Percentiles rank a stretch among this genome's conserved stretches.
phyloP scores from a whole-genome alignment of 2,329 filamentous ascomycete species.

The Sporothrix brunneoviolacea region DNA sequence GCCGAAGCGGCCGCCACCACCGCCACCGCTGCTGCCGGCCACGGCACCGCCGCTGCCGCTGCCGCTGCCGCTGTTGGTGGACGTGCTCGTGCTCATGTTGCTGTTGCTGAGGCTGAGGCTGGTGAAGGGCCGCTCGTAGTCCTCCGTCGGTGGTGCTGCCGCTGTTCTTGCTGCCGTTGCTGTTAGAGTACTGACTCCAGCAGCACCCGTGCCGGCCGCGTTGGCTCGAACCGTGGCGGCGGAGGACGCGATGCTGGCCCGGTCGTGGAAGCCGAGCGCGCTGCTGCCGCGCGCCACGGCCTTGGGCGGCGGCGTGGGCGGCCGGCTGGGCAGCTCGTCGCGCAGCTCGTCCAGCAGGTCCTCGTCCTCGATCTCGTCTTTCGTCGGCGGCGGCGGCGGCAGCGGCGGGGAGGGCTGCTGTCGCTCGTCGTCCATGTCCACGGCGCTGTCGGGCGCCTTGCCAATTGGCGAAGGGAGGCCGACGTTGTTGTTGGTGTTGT shows the following conservation, averaged over 20 bases:
- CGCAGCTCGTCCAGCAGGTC: constrained; percentile 25
- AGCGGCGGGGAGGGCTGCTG: constrained; percentile 2
- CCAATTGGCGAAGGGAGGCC: constrained; percentile 26
- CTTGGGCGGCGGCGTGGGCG: constrained; percentile 25
- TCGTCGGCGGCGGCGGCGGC: constrained; percentile 12
- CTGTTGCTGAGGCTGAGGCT: not conserved
- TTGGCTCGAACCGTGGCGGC: too few species aligned
- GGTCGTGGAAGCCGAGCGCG: not conserved
- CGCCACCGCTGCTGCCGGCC: not conserved
- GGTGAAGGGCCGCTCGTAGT: not conserved
- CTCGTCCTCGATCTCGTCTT: constrained; percentile 25
- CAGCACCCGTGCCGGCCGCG: too few species aligned
- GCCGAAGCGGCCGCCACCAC: constrained; percentile 1
- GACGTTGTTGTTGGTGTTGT: too few species aligned
- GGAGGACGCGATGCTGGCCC: not conserved
- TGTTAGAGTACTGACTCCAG: too few species aligned
- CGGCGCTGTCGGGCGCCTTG: constrained; percentile 35
- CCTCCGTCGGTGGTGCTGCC: too few species aligned
- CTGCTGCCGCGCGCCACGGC: constrained; percentile 14
- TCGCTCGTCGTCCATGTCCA: constrained; percentile 24
- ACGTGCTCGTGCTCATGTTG: not conserved
- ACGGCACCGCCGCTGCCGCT: not conserved
- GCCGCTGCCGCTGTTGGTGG: not conserved
- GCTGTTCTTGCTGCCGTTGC: too few species aligned
- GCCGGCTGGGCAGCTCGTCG: constrained; percentile 19